These are phyloP conservation scores for Colletotrichum limetticola DNA, from an alignment of 2,329 filamentous ascomycete genomes.

Conservation along the genomic window DNA sequence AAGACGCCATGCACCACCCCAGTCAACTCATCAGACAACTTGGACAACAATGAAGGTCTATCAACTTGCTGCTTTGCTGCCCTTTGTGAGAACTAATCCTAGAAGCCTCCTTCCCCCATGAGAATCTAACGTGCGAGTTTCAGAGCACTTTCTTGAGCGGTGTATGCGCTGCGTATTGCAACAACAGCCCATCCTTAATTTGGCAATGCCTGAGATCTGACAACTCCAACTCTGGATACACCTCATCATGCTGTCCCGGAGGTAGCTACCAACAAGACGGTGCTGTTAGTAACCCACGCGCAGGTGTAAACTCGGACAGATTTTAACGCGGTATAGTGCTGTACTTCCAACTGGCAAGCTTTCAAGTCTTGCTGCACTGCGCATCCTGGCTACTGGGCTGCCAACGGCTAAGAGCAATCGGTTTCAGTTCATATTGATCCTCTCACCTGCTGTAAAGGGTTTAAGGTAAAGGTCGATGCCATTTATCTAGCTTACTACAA, in stretches of 20 bases:
- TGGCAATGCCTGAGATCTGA: slow-evolving; percentile 4
- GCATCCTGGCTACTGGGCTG: slow-evolving; percentile 1
- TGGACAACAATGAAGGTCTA: too few relatives aligned
- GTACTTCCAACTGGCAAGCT: not conserved
- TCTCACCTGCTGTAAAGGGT: too few relatives aligned
- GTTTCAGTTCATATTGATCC: too few relatives aligned
- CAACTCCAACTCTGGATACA: slow-evolving; percentile 19
- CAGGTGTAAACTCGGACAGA: not conserved
- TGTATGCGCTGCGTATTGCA: slow-evolving; percentile 4
- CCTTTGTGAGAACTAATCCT: too few relatives aligned
- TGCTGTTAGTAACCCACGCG: not conserved
- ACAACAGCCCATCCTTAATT: not conserved
- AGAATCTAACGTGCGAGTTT: too few relatives aligned
- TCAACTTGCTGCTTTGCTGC: too few relatives aligned
- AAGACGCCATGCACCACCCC: too few relatives aligned
- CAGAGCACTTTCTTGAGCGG: not conserved
- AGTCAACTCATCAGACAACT: too few relatives aligned
- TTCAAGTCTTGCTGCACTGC: not conserved
- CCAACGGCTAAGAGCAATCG: not conserved
- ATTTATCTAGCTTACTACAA: too few relatives aligned
- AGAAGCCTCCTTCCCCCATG: too few relatives aligned
- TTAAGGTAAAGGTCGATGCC: too few relatives aligned
- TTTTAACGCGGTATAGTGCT: not conserved
- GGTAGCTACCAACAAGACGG: slow-evolving; percentile 2
- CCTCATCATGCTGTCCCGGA: not conserved